Evolutionary conservation across 2,329 filamentous ascomycete species (phyloP), one percentile per base, ranked within the genome.

Genomic region (Sporothrix curviconia): DNA sequence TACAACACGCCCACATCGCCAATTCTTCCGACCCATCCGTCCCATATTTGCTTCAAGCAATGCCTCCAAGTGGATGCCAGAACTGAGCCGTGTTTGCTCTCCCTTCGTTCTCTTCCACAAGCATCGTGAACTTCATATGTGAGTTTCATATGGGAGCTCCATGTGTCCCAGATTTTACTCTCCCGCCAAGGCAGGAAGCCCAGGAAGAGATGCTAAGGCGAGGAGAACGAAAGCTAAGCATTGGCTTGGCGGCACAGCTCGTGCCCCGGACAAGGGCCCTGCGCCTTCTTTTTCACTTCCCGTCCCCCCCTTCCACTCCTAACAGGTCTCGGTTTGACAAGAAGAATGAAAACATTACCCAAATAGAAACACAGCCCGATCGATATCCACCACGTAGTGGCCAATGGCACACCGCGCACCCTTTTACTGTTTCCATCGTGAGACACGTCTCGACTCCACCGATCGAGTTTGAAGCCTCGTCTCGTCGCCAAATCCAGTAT

Each of bases 391-490:
- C 19, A 24, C 34, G 22, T 25, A 50, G 43, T 42, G 44, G 56
- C 43, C 52, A 55, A 58, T 55, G 37, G 17, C 44, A 55, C 42
- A 24, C 51, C 55, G 36, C 55, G 50, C 28, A 34, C 36, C 49
- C 44, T 51, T 39, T 39, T 24, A 34, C 58, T 4, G 50, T 55
- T 46, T 39, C 58, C 55, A 58, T 59, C 51, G 24, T 62, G 60
- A 62, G 59, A 61, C 60, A 61, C 42, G 60, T 62, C 59, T 57
- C 59, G 57, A 53, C 51, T 55, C 57, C 50, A 59, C 54, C 17
- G 44, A 47, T 59, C 57, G 42, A 32, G 53, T 56, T 56, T 56
- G 57, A 56, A 49, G 53, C 40, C n/a, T 53, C 47, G 53, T 59
- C 53, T 56, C 57, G 57, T 56, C 47, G 40, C 17, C 49, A 24